Conservation (phyloP, 75 land plant genomes). For the Adiantum capillusveneris region DNA sequence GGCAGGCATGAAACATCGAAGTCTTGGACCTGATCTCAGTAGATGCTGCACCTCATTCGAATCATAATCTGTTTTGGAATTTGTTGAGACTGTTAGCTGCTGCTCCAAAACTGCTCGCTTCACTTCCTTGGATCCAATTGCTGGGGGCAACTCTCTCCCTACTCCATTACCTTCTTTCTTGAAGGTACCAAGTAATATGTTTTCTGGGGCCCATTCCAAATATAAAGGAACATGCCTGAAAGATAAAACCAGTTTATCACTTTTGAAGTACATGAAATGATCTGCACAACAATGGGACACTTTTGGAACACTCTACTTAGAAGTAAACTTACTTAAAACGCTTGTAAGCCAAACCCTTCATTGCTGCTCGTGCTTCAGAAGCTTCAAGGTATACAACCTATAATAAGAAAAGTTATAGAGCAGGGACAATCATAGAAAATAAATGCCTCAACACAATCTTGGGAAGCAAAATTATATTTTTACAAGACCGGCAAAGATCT, state of each 20-base stretch:
- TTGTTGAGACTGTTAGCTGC: conserved; percentile 24
- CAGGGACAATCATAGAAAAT: too few relatives aligned
- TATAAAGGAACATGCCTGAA: conserved; percentile 87
- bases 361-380: conserved; percentile 79
- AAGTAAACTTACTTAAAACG: conserved; percentile 74
- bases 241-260: not conserved
- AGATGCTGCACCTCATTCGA: conserved; percentile 42
- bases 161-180: conserved; percentile 5
- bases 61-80: conserved; percentile 60
- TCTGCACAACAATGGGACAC: too few relatives aligned
- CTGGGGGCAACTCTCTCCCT: conserved; percentile 1
- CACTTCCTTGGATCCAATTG: conserved; percentile 34
- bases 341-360: conserved; percentile 81
- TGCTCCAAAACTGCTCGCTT: conserved; percentile 47
- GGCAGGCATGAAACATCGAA: conserved; percentile 3
- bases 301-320: too few relatives aligned
- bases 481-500: too few relatives aligned
- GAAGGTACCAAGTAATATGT: conserved; percentile 36
- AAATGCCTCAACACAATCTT: too few relatives aligned
- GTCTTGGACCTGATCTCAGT: not conserved
- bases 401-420: too few relatives aligned
- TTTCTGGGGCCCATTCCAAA: conserved; percentile 89
- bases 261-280: not conserved
- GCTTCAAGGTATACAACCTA: conserved; percentile 85
- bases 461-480: too few relatives aligned